Evolutionary conservation across 1,284 basidiomycete species (phyloP).

Genomic region (Phylloboletellus chloephorus): DNA sequence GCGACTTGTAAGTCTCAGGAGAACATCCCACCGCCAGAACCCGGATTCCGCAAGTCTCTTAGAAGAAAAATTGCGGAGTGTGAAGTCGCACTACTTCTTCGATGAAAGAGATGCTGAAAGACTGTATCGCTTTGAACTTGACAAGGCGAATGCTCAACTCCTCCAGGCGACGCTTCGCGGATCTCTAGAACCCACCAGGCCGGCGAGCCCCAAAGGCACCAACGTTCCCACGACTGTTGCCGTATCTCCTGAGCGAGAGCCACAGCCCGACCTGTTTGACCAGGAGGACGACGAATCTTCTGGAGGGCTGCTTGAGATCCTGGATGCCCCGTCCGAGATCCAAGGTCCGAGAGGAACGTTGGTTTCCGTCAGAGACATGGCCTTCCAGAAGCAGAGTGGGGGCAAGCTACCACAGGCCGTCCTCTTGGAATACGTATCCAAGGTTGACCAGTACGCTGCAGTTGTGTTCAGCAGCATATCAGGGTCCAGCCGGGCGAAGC

Average conservation of each 20-base stretch:
- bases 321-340: constrained; percentile 62
- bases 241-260: background rate
- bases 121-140: constrained; percentile 52
- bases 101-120: constrained; percentile 63
- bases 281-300: constrained; percentile 44
- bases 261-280: constrained; percentile 45
- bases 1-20: constrained; percentile 42
- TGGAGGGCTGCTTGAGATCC: constrained; percentile 70
- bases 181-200: constrained; percentile 2
- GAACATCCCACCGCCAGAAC: constrained; percentile 6
- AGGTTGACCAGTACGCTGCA: constrained; percentile 70
- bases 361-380: constrained; percentile 69
- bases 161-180: constrained; percentile 56
- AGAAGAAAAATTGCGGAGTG: constrained; percentile 47
- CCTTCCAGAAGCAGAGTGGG: constrained; percentile 76
- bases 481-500: constrained; percentile 62
- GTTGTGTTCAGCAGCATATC: constrained; percentile 65
- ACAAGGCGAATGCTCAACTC: constrained; percentile 44
- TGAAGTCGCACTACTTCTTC: constrained; percentile 74
- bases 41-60: constrained; percentile 28
- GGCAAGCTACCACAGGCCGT: constrained; percentile 69
- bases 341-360: constrained; percentile 50
- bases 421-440: constrained; percentile 60
- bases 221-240: constrained; percentile 4
- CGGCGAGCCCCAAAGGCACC: constrained; percentile 1